A percentile compares a stretch with the other conserved stretches of the same genome.
These are phyloP conservation scores for Coemansia sp. DNA, from an alignment of 192 early-diverging fungal species.

Conservation along the genomic window DNA sequence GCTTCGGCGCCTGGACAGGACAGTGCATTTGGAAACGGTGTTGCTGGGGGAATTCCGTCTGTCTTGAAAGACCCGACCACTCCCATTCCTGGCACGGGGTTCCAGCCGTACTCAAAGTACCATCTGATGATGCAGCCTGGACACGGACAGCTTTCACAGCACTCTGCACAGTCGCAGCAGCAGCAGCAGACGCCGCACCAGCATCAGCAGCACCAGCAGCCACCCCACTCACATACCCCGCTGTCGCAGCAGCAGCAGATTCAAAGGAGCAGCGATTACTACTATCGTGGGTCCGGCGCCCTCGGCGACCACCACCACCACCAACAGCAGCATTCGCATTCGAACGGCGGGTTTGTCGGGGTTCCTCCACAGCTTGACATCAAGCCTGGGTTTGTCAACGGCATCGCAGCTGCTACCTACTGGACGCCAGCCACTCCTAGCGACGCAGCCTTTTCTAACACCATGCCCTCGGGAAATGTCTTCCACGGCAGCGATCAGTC, in stretches of 20 bases:
- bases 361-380: conserved; percentile 51
- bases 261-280: conserved; percentile 27
- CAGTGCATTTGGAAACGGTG: conserved; percentile 23
- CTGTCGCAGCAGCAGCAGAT: conserved; percentile 39
- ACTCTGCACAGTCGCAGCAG: conserved; percentile 21
- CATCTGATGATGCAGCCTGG: conserved; percentile 52
- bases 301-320: conserved; percentile 16
- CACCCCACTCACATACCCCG: conserved; percentile 33
- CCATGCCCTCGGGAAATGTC: conserved; percentile 42
- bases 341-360: conserved; percentile 39
- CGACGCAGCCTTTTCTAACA: conserved; percentile 50
- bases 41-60: conserved; percentile 28
- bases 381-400: conserved; percentile 40
- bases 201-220: conserved; percentile 13
- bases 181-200: conserved; percentile 17
- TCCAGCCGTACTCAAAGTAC: conserved; percentile 47
- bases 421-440: conserved; percentile 53
- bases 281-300: conserved; percentile 5
- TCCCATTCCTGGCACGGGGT: conserved; percentile 14
- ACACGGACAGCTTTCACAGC: conserved; percentile 24
- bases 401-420: conserved; percentile 26
- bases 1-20: conserved; percentile 22
- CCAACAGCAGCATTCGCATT: conserved; percentile 23
- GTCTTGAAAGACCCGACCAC: conserved; percentile 30
- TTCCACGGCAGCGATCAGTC: conserved; percentile 44